Evolutionary conservation across 768 basidiomycete genomes (phyloP).

Genomic region (Dentipellis sp.): DNA sequence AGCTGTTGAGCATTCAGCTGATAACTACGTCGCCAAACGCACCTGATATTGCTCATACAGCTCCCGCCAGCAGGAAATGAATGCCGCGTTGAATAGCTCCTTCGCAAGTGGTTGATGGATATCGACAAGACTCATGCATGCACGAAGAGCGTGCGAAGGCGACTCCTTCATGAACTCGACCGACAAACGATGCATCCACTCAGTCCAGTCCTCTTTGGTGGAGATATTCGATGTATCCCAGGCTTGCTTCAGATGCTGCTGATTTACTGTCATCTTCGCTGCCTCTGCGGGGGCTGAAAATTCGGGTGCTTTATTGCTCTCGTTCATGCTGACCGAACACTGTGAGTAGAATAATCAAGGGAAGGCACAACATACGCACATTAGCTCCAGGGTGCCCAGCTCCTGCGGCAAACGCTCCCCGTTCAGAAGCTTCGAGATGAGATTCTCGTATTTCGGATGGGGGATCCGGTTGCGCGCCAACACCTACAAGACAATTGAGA

Average conservation of each 20-base stretch:
- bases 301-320: slow-evolving; percentile 56
- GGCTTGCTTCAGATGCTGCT: slow-evolving; percentile 92
- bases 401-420: slow-evolving; percentile 91
- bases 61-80: slow-evolving; percentile 95
- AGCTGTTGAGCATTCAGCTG: background rate
- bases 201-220: slow-evolving; percentile 84
- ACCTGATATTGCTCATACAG: slow-evolving; percentile 97
- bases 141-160: slow-evolving; percentile 94
- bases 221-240: slow-evolving; percentile 82
- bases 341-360: background rate
- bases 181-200: slow-evolving; percentile 90
- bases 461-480: slow-evolving; percentile 66
- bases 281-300: slow-evolving; percentile 75
- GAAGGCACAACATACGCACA: slow-evolving; percentile 32
- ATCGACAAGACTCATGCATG: slow-evolving; percentile 91
- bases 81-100: slow-evolving; percentile 96
- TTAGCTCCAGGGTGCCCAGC: slow-evolving; percentile 54
- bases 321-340: slow-evolving; percentile 32
- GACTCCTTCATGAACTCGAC: slow-evolving; percentile 98
- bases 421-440: slow-evolving; percentile 82
- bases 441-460: slow-evolving; percentile 78
- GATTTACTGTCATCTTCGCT: slow-evolving; percentile 87
- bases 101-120: slow-evolving; percentile 85
- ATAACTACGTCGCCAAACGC: slow-evolving; percentile 12
- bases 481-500: slow-evolving; percentile 36